These are phyloP conservation scores for Amanita muscaria DNA, from an alignment of 768 basidiomycete species.

Conservation along the genomic window DNA sequence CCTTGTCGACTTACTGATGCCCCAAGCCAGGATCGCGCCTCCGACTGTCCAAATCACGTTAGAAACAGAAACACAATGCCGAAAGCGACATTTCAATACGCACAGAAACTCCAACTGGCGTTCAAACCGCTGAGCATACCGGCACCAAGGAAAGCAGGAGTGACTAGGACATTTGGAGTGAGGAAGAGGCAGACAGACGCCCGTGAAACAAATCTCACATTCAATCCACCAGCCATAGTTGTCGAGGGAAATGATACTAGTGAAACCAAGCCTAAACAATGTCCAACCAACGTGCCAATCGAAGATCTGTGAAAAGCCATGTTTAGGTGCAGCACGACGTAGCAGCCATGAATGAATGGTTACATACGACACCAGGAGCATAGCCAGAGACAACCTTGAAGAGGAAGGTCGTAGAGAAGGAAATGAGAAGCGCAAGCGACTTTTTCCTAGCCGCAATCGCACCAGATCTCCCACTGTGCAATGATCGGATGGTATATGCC, in stretches of 20 bases:
- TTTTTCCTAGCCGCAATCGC: constrained; percentile 47
- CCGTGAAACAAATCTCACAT: too few relatives aligned
- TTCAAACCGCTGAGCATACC: constrained; percentile 53
- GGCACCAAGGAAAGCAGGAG: constrained; percentile 51
- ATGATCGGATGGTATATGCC: constrained; percentile 55
- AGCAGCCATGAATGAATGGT: too few relatives aligned
- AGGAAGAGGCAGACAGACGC: too few relatives aligned
- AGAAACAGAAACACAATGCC: not conserved
- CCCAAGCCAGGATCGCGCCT: constrained; percentile 51
- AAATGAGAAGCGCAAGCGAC: constrained; percentile 37
- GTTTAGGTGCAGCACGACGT: too few relatives aligned
- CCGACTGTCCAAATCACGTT: constrained; percentile 27
- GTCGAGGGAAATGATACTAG: constrained; percentile 47
- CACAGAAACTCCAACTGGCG: constrained; percentile 49
- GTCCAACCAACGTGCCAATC: constrained; percentile 64
- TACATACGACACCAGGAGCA: constrained; percentile 46
- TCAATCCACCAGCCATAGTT: constrained; percentile 52
- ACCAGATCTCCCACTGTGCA: constrained; percentile 44
- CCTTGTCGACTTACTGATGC: constrained; percentile 32
- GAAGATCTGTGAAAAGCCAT: constrained; percentile 40
- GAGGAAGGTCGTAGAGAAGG: constrained; percentile 39
- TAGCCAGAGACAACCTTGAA: constrained; percentile 50
- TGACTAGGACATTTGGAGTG: constrained; percentile 21
- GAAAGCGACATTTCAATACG: constrained; percentile 13
- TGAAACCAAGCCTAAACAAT: constrained; percentile 49